Conservation (phyloP, 257 asterid genomes). For the Solanum bukasovii region DNA sequence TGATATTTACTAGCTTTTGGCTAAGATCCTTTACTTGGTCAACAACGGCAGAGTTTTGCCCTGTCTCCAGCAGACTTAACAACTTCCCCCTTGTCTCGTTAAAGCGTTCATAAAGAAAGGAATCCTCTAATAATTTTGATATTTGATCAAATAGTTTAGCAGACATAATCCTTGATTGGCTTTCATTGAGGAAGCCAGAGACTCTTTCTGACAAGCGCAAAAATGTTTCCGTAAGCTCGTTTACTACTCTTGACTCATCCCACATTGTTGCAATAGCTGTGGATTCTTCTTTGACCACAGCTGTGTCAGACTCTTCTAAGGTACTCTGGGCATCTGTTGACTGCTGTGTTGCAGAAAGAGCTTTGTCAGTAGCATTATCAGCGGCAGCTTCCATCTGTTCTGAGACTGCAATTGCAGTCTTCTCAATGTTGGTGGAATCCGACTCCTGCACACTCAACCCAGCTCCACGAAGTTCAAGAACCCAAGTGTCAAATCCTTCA, state of each 20-base stretch:
- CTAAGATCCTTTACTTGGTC: slow-evolving; percentile 70
- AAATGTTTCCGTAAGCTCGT: slow-evolving; percentile 63
- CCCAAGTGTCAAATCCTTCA: slow-evolving; percentile 99
- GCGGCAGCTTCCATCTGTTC: slow-evolving; percentile 53
- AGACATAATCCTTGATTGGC: slow-evolving; percentile 67
- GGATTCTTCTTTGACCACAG: slow-evolving; percentile 30
- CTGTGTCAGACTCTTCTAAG: slow-evolving; percentile 30
- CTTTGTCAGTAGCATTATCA: slow-evolving; percentile 34
- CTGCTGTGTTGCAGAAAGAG: slow-evolving; percentile 28
- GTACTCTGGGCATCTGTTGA: slow-evolving; percentile 15
- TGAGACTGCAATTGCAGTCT: slow-evolving; percentile 45
- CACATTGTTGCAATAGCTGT: slow-evolving; percentile 32
- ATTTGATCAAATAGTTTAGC: slow-evolving; percentile 79
- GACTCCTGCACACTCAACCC: slow-evolving; percentile 67
- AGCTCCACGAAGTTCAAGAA: slow-evolving; percentile 95
- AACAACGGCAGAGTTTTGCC: slow-evolving; percentile 63
- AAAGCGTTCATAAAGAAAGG: slow-evolving; percentile 57
- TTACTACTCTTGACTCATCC: slow-evolving; percentile 76
- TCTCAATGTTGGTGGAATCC: slow-evolving; percentile 49
- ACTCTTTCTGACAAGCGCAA: slow-evolving; percentile 71
- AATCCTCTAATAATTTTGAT: slow-evolving; percentile 68
- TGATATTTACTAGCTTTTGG: slow-evolving; percentile 63
- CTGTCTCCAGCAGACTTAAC: slow-evolving; percentile 46
- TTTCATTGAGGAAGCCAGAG: slow-evolving; percentile 84
- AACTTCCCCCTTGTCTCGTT: slow-evolving; percentile 49